Percentiles rank a stretch among this genome's conserved stretches.
phyloP scores from a whole-genome alignment of 306 rosid species.

The Boehmeria nivea region DNA sequence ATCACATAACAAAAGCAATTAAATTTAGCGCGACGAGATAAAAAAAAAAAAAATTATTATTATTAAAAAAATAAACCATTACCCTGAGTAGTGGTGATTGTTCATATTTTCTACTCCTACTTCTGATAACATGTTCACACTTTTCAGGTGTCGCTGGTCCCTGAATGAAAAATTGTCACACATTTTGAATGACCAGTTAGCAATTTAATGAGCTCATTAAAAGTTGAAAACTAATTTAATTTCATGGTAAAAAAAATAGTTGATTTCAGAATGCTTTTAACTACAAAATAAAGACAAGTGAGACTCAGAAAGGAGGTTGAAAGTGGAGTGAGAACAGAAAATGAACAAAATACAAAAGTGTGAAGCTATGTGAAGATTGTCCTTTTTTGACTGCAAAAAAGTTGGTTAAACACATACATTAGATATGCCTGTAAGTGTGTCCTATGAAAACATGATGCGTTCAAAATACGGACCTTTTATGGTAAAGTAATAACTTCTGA shows the following conservation, averaged over 20 bases:
- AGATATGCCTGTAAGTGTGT: neutral
- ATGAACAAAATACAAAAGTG: neutral
- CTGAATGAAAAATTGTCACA: slow-evolving; percentile 33
- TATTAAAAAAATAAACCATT: neutral
- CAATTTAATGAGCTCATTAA: too few species aligned
- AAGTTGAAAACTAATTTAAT: too few species aligned
- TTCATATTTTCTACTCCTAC: slow-evolving; percentile 52
- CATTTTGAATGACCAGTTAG: neutral
- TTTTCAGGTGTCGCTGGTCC: slow-evolving; percentile 91
- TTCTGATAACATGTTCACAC: slow-evolving; percentile 49
- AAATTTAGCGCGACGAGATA: too few species aligned
- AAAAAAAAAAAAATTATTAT: too few species aligned
- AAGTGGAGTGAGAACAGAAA: too few species aligned
- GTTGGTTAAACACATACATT: neutral
- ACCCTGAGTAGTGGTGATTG: slow-evolving; percentile 45
- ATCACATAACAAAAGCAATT: neutral
- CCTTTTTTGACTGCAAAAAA: neutral
- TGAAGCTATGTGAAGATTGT: neutral
- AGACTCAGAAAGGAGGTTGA: too few species aligned
- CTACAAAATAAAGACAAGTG: neutral
- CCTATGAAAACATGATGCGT: neutral
- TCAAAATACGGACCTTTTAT: neutral
- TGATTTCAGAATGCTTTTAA: too few species aligned
- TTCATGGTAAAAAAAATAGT: too few species aligned
- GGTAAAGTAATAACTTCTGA: too few species aligned